A percentile compares a stretch with the other conserved stretches of the same genome.
Conservation (phyloP, 2,329 filamentous ascomycete species). For the Paecilomyces dactylethromorphus region DNA sequence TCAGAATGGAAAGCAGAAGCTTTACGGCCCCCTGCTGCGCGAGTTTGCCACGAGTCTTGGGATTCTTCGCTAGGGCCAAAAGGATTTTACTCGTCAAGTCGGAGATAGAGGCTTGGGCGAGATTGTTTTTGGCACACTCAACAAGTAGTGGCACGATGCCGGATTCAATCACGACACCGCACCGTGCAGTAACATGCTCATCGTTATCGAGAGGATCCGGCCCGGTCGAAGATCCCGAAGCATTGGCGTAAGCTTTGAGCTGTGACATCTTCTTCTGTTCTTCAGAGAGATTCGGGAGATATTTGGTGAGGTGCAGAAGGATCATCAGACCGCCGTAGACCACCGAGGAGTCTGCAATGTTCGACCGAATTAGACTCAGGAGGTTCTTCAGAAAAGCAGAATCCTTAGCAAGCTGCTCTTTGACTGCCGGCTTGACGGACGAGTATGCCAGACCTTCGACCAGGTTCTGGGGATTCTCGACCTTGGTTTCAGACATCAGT, state of each 20-base stretch:
- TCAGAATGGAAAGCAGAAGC: constrained; percentile 66
- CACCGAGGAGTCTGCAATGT: constrained; percentile 59
- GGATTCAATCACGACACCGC: constrained; percentile 70
- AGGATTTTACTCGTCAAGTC: constrained; percentile 70
- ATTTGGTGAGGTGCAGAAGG: constrained; percentile 75
- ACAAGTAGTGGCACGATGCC: constrained; percentile 72
- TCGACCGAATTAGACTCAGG: constrained; percentile 42
- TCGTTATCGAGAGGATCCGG: constrained; percentile 68
- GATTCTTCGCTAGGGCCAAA: constrained; percentile 67
- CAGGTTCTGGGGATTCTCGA: constrained; percentile 61
- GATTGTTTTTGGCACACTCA: constrained; percentile 61
- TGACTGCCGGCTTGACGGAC: constrained; percentile 76
- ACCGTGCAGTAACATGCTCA: constrained; percentile 66
- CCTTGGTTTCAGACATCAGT: constrained; percentile 34
- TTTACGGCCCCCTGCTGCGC: constrained; percentile 92
- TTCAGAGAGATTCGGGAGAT: constrained; percentile 70
- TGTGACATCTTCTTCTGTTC: constrained; percentile 90
- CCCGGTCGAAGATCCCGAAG: constrained; percentile 57
- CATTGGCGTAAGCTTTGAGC: constrained; percentile 89
- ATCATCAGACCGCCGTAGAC: constrained; percentile 85
- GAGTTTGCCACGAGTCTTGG: constrained; percentile 67
- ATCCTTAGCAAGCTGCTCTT: constrained; percentile 71
- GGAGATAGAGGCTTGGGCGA: constrained; percentile 58
- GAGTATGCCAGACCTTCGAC: constrained; percentile 91
- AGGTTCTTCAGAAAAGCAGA: constrained; percentile 62